Evolutionary conservation across 805 yeast species (phyloP), one percentile per base, ranked within the genome.

Genomic region (Saccharomyces jurei): DNA sequence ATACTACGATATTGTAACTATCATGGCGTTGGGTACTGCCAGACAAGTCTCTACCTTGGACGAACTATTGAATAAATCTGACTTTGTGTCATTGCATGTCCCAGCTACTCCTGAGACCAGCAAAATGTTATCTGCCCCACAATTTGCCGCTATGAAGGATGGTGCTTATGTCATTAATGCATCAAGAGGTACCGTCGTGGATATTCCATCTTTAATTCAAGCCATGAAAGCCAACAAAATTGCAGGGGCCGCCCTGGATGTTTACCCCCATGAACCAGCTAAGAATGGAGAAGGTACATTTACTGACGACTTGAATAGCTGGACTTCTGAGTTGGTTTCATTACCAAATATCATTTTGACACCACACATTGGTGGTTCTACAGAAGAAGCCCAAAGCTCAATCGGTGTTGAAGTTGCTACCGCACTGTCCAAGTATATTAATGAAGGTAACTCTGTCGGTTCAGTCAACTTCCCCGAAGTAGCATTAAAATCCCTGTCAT

Each of bases 391-490:
- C 41, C 99, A 94, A 80, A 81, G 88, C 54, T 96, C 98, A 46
- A 94, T 94, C 68, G 99, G 99, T 76, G 78, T 92, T 57, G 99
- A 94, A 77, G 99, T 94, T 58, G 89, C 86, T 57, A 78, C 86
- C 49, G 84, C 96, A 44, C 79, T 94, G 66, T 79, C 91, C 60
- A 89, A 88, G 70, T 94, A 90, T 77, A 87, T 94, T 72, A 92
- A 91, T 75, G 98, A 92, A 78, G 99, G 99, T 78, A 79, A 83
- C 66, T 87, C 98, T 14, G 81, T 81, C 51, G 98, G 97, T 66
- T 91, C 98, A 5, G 99, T 92, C 56, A 94, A 94, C 81, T 91
- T 94, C 96, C 99, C 99, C 67, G 98, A 94, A 77, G 97, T 94
- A 60, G 76, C 92, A 27, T 79, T 94, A 65, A 87, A 97, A 76